Percentiles rank a stretch among this genome's conserved stretches.
These are phyloP conservation scores for Daldinia vernicosa DNA, from an alignment of 495 filamentous ascomycete species.

Conservation along the genomic window DNA sequence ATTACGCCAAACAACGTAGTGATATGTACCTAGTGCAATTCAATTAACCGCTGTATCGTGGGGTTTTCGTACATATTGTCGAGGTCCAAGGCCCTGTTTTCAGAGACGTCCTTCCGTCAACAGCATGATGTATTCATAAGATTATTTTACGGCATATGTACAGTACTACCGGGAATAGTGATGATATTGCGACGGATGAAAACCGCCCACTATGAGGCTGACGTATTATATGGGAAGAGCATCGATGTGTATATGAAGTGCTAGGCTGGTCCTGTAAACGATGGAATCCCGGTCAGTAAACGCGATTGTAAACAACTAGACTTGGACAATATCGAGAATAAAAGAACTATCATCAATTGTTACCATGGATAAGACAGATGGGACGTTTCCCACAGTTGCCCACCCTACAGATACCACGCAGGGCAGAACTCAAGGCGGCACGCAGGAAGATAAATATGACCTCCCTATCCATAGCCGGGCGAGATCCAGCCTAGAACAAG, in stretches of 20 bases:
- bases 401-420: background rate
- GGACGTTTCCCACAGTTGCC: conserved; percentile 9
- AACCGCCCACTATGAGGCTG: background rate
- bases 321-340: background rate
- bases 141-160: conserved; percentile 20
- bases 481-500: background rate
- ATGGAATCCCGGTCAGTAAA: background rate
- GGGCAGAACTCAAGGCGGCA: background rate
- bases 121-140: conserved; percentile 10
- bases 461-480: background rate
- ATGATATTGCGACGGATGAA: background rate
- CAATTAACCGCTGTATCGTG: background rate
- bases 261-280: background rate
- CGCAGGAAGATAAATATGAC: conserved; percentile 5
- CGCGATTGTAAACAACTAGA: background rate
- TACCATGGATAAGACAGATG: conserved; percentile 7
- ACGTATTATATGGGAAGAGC: background rate
- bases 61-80: background rate
- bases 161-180: background rate
- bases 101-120: background rate
- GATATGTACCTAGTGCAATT: background rate
- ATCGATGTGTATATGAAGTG: background rate
- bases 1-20: background rate
- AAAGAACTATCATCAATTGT: background rate
- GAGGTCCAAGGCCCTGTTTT: background rate